Evolutionary conservation across 495 filamentous ascomycete genomes (phyloP).

Genomic region (Elaphomyces granulatus): DNA sequence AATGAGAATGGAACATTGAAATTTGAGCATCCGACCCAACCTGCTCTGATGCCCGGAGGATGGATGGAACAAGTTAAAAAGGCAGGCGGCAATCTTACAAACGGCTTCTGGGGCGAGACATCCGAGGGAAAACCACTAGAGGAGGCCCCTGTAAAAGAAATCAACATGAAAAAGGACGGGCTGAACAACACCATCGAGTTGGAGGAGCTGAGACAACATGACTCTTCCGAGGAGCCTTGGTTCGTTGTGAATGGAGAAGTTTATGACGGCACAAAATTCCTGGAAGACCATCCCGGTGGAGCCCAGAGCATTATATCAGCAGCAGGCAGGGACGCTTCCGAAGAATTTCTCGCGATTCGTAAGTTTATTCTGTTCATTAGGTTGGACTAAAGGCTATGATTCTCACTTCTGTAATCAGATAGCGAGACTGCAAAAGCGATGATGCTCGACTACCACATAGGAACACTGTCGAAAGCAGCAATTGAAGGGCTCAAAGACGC

Average conservation of each 20-base stretch:
- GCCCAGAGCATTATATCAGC: conserved; percentile 75
- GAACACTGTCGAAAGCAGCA: conserved; percentile 50
- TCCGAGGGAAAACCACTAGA: conserved; percentile 40
- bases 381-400: no score
- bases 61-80: conserved; percentile 98
- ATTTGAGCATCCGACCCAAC: conserved; percentile 88
- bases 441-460: conserved; percentile 84
- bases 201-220: conserved; percentile 60
- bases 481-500: conserved; percentile 32
- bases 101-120: conserved; percentile 78
- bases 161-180: conserved; percentile 67
- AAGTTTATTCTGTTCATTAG: no score
- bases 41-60: conserved; percentile 61
- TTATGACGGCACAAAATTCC: conserved; percentile 74
- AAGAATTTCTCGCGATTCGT: conserved; percentile 94
- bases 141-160: conserved; percentile 40
- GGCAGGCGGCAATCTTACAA: conserved; percentile 63
- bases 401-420: conserved; percentile 34
- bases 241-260: conserved; percentile 88
- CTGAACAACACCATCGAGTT: conserved; percentile 48
- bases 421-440: conserved; percentile 85
- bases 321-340: conserved; percentile 73
- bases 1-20: conserved; percentile 51
- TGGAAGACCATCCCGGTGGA: conserved; percentile 80
- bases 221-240: conserved; percentile 58